phyloP scores from a whole-genome alignment of 495 filamentous ascomycete species.

The Penicillium samsonianum region DNA sequence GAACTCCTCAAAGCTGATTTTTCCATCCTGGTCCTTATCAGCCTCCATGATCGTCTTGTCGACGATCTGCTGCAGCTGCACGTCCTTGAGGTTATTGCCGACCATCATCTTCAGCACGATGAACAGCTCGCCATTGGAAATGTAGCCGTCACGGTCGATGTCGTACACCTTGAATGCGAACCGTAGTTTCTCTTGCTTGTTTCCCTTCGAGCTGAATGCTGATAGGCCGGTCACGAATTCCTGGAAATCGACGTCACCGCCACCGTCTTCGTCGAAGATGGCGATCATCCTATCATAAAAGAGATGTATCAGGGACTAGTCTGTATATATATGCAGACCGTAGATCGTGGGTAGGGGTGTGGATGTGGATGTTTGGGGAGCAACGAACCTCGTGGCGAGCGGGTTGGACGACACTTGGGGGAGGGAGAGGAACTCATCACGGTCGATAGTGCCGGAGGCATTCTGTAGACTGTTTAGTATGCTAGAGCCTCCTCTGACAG shows the following conservation, averaged over 20 bases:
- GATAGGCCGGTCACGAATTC: conserved; percentile 96
- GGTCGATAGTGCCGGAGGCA: conserved; percentile 96
- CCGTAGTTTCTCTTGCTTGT: conserved; percentile 96
- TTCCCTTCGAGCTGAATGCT: conserved; percentile 95
- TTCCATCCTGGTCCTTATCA: conserved; percentile 91
- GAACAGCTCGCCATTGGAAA: conserved; percentile 98
- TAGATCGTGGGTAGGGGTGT: not conserved
- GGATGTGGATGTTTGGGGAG: conserved; percentile 1
- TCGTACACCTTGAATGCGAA: conserved; percentile 99
- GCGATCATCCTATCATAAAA: conserved; percentile 82
- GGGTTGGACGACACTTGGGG: conserved; percentile 98
- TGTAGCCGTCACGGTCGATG: conserved; percentile 97
- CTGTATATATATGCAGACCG: not conserved
- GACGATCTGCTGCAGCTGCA: conserved; percentile 91
- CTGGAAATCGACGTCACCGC: conserved; percentile 97
- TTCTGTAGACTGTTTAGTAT: conserved; percentile 58
- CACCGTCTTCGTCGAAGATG: conserved; percentile 98
- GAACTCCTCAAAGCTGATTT: conserved; percentile 99
- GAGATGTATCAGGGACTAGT: conserved; percentile 3
- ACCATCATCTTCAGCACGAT: conserved; percentile 99
- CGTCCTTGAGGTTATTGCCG: conserved; percentile 97
- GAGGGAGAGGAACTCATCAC: conserved; percentile 95
- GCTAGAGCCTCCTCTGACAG: not conserved
- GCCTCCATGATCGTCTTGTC: conserved; percentile 99
- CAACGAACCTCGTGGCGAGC: conserved; percentile 79